Base-by-base conservation (phyloP, 176 grass and related monocot species). In the Guadua angustifolia region DNA sequence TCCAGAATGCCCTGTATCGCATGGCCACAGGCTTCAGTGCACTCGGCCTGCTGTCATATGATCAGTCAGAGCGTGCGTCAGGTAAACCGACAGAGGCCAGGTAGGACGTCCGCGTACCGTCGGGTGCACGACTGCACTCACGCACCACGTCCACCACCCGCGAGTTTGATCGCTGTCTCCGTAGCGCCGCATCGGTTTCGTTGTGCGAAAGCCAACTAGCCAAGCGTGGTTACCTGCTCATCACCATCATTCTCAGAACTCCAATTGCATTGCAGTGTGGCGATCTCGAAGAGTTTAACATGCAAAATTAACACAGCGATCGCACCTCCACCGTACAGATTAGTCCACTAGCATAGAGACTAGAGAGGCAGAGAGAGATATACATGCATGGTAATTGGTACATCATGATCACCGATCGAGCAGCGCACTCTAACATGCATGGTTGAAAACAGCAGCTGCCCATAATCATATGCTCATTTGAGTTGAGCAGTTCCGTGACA, bases 91-190 rank as follows among this genome's bases (percentile, higher is more conserved):
- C 71, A 43, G 72, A 57, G 12, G 55, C 66, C 63, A 6, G 83
- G 73, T 77, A 22, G 50, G 63, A 45, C 50, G 83, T 77, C 83
- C 7, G 11, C 6, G 72, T 66, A n/a, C 9, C 9, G 29, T 53
- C 73, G n/a, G 82, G 82, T 77, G 82, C 82, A 14, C 73, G 47
- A 73, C 82, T 61, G 22, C 82, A 9, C 22, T 84, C 82, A 40
- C n/a, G n/a, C n/a, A n/a, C n/a, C n/a, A n/a, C n/a, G n/a, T n/a
- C 60, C 61, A 9, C n/a, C 72, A 17, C 62, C 4, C 36, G n/a
- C 72, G 15, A 19, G 50, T 63, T 35, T 29, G 24, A n/a, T 32
- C 24, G 2, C 36, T 25, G 57, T 5, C 57, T 24, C 22, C 57
- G 21, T 12, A 12, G 22, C 22, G 22, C 22, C 57, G 22, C 10